phyloP scores from a whole-genome alignment of 768 basidiomycete genomes.

The Coprinopsis marcescibilis region DNA sequence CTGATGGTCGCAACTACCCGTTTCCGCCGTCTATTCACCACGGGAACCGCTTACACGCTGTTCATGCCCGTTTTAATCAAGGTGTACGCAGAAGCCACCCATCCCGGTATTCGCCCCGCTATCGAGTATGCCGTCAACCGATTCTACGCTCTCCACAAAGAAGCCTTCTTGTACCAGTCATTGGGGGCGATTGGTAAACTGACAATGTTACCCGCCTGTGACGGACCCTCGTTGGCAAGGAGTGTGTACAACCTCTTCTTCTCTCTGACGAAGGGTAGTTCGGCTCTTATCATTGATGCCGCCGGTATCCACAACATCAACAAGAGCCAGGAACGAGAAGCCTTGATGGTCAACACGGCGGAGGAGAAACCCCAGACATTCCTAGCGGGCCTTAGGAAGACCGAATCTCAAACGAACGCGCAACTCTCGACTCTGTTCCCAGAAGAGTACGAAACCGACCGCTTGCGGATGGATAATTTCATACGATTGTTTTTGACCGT shows the following conservation, averaged over 20 bases:
- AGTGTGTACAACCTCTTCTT: constrained; percentile 55
- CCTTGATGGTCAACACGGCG: constrained; percentile 59
- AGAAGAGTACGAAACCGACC: constrained; percentile 53
- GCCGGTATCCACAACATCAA: constrained; percentile 65
- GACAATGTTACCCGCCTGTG: constrained; percentile 40
- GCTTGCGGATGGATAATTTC: constrained; percentile 57
- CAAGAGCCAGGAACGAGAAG: constrained; percentile 61
- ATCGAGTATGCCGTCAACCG: constrained; percentile 69
- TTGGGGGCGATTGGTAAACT: constrained; percentile 58
- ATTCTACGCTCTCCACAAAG: constrained; percentile 69
- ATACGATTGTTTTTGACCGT: constrained; percentile 72
- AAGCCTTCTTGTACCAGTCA: constrained; percentile 70
- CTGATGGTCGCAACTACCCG: constrained; percentile 73
- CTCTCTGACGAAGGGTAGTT: constrained; percentile 42
- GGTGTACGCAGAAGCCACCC: constrained; percentile 56
- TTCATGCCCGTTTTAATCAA: constrained; percentile 73
- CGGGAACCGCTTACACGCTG: constrained; percentile 64
- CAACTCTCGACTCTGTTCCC: constrained; percentile 43
- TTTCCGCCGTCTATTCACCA: constrained; percentile 69
- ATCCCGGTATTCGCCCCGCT: constrained; percentile 54
- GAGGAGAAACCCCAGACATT: constrained; percentile 73
- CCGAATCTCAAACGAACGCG: constrained; percentile 33
- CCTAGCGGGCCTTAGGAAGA: constrained; percentile 46
- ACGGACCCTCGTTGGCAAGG: constrained; percentile 47
- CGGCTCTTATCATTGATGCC: constrained; percentile 42